Base-by-base conservation (phyloP, 2,329 filamentous ascomycete species). In the Fusarium napiforme region DNA sequence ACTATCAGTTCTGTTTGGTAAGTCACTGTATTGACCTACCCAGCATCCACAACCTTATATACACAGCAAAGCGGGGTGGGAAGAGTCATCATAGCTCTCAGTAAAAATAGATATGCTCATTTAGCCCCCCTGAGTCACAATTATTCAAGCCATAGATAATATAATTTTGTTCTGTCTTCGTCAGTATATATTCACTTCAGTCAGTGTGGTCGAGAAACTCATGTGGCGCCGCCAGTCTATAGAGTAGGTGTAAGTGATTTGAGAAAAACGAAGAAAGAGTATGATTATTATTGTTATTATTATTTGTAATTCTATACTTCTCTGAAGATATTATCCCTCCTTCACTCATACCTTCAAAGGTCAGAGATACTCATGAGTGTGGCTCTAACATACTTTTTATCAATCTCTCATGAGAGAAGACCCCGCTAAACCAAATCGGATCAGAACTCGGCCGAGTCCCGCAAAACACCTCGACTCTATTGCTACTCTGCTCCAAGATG, bases 351-450 rank as follows among this genome's bases (percentile, higher is more conserved):
- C 30, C n/a, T 19, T 12, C 7, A 9, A 9, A 39, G 18, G 16
- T 46, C 11, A 19, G 21, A 28, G 28, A 40, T 42, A 9, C 28
- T 21, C 46, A 67, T 67, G 28, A 67, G 53, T 30, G 28, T 49
- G 30, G 26, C 55, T 34, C 11, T 23, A 26, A 26, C 52, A 65
- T 64, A 55, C n/a, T 26, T 37, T 49, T 62, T 28, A 18, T 28
- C 30, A 66, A 42, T 43, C 14, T 36, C n/a, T n/a, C 45, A 60
- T 58, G 26, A 32, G 19, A 21, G 21, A 6, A 26, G 46, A n/a
- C 64, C 56, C 72, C 73, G 37, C 74, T 76, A 75, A 65, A 47
- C 74, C 66, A 53, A 21, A 60, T 76, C 52, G n/a, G 61, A 59
- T 65, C 28, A n/a, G 53, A 67, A 47, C 46, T 60, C 55, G 63